Percentiles rank a stretch among this genome's conserved stretches.
phyloP scores from a whole-genome alignment of 805 yeast species.

The Barnettozyma wickerhamii region DNA sequence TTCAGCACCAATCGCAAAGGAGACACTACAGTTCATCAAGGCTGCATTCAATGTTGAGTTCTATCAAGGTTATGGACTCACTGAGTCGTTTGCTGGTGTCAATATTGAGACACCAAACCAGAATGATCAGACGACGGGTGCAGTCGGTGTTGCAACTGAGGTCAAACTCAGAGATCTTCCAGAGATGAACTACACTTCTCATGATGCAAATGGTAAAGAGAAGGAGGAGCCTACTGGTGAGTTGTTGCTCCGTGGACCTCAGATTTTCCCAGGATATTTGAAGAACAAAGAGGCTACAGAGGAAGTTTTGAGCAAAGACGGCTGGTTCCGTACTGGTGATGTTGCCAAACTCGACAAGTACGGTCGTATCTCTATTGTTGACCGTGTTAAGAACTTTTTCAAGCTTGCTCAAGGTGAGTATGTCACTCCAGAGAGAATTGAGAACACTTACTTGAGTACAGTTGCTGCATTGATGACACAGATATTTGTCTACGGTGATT shows the following conservation, averaged over 20 bases:
- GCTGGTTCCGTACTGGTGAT: conserved; percentile 59
- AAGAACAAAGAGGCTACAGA: conserved; percentile 44
- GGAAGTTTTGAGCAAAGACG: conserved; percentile 40
- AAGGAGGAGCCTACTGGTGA: conserved; percentile 38
- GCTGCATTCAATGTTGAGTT: conserved; percentile 43
- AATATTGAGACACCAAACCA: conserved; percentile 25
- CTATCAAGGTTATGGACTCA: conserved; percentile 50
- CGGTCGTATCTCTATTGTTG: conserved; percentile 49
- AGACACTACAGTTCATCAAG: conserved; percentile 49
- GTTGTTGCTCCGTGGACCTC: conserved; percentile 48
- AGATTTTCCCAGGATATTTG: conserved; percentile 47
- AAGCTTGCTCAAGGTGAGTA: conserved; percentile 53
- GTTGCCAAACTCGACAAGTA: conserved; percentile 40
- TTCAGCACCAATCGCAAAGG: conserved; percentile 57
- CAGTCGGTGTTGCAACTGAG: conserved; percentile 41
- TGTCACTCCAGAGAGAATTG: conserved; percentile 65
- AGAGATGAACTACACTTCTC: conserved; percentile 34
- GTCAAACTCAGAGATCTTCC: conserved; percentile 45
- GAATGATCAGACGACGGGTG: conserved; percentile 26
- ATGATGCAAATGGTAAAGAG: conserved; percentile 23
- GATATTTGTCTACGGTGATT: conserved; percentile 53
- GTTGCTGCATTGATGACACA: conserved; percentile 39
- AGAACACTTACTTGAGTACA: conserved; percentile 45
- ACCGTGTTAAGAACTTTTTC: conserved; percentile 54
- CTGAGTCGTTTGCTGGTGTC: conserved; percentile 49